Evolutionary conservation across 768 basidiomycete species (phyloP).

Genomic region (Strobilomyces confusus): DNA sequence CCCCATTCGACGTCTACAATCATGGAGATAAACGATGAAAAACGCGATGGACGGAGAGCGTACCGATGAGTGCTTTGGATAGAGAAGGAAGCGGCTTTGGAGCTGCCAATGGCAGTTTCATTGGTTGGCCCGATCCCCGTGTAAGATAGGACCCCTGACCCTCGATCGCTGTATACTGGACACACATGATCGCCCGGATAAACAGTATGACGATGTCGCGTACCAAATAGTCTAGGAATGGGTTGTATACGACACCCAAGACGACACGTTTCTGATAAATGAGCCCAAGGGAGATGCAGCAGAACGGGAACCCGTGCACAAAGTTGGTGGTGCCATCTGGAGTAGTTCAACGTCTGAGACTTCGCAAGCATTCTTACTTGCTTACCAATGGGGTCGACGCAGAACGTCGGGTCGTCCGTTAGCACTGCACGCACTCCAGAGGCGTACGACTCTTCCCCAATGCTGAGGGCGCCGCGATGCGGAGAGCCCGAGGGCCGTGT

Average conservation of each 20-base stretch:
- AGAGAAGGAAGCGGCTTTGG: slow-evolving; percentile 64
- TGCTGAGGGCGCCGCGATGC: slow-evolving; percentile 40
- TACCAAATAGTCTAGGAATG: slow-evolving; percentile 80
- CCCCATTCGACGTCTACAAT: slow-evolving; percentile 83
- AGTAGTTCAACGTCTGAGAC: neutral
- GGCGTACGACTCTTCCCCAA: slow-evolving; percentile 92
- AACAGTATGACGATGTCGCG: neutral
- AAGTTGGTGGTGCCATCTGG: slow-evolving; percentile 91
- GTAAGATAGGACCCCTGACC: slow-evolving; percentile 77
- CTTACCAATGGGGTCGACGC: slow-evolving; percentile 90
- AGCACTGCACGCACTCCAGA: slow-evolving; percentile 62
- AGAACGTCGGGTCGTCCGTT: slow-evolving; percentile 90
- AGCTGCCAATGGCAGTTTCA: slow-evolving; percentile 60
- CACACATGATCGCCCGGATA: neutral
- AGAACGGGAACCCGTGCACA: slow-evolving; percentile 81
- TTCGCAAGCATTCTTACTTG: neutral
- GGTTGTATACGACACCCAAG: slow-evolving; percentile 90
- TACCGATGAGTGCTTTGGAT: slow-evolving; percentile 71
- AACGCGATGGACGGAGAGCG: neutral
- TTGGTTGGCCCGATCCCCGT: slow-evolving; percentile 38
- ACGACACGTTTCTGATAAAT: slow-evolving; percentile 83
- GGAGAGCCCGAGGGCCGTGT: neutral
- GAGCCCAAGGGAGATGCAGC: slow-evolving; percentile 87
- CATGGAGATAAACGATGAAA: neutral
- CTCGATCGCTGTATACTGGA: slow-evolving; percentile 70